Percentiles rank a stretch among this genome's conserved stretches.
phyloP scores from a whole-genome alignment of 495 filamentous ascomycete species.

The Neurospora sp. region DNA sequence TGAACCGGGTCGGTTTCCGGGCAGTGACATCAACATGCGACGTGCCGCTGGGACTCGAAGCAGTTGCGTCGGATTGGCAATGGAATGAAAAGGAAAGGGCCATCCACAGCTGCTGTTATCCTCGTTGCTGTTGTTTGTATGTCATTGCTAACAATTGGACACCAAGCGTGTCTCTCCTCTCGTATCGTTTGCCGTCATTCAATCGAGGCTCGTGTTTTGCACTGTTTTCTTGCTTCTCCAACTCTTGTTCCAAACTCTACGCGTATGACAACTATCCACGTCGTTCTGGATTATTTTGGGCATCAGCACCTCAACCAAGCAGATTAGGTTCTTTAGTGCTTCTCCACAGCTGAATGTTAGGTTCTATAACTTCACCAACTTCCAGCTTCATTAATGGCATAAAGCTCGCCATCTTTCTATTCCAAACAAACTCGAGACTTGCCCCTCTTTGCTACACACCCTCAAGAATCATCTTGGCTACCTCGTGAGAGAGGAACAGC shows the following conservation, averaged over 20 bases:
- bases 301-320: not conserved
- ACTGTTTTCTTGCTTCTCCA: not conserved
- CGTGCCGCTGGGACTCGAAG: not conserved
- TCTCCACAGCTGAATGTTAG: not conserved
- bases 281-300: not conserved
- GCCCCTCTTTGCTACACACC: not conserved
- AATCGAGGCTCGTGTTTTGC: not conserved
- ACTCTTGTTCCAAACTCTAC: not conserved
- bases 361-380: not conserved
- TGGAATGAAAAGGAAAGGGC: not conserved
- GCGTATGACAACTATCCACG: constrained; percentile 1
- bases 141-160: not conserved
- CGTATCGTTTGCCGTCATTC: not conserved
- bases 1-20: constrained; percentile 3
- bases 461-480: not conserved
- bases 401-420: not conserved
- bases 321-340: not conserved
- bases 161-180: not conserved
- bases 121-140: not conserved
- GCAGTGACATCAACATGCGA: constrained; percentile 19
- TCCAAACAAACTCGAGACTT: not conserved
- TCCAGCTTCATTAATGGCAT: not conserved
- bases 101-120: not conserved
- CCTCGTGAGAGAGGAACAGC: not conserved
- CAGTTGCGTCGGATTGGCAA: constrained; percentile 9